Conservation (phyloP, 2,329 filamentous ascomycete species). For the Chrysosphaeria jannelii region DNA sequence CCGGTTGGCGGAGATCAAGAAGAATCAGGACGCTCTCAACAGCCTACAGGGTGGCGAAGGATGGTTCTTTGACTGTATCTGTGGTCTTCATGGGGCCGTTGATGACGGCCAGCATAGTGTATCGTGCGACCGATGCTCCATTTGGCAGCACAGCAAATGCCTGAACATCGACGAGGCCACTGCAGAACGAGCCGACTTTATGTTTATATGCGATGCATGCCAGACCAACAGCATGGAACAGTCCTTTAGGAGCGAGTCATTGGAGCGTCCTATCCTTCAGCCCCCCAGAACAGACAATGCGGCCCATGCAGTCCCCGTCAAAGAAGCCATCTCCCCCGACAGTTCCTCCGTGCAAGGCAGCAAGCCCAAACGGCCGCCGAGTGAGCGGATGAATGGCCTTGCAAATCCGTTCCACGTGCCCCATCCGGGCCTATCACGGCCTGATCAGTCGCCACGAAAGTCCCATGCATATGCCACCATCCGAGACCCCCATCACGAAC, state of each 20-base stretch:
- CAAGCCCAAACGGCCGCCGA: constrained; percentile 3
- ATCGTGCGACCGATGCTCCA: constrained; percentile 73
- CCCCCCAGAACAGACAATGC: constrained; percentile 21
- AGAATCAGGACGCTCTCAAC: constrained; percentile 21
- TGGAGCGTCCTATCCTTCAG: background rate
- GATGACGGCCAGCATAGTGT: constrained; percentile 88
- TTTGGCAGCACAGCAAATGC: constrained; percentile 94
- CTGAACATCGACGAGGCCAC: constrained; percentile 49
- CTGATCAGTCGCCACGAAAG: constrained; percentile 12
- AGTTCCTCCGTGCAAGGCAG: background rate
- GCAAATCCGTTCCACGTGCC: constrained; percentile 14
- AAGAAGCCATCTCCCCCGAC: background rate
- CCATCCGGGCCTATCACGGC: constrained; percentile 13
- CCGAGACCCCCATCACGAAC: constrained; percentile 9
- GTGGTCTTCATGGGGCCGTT: constrained; percentile 68
- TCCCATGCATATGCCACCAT: constrained; percentile 12
- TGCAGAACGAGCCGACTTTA: constrained; percentile 62
- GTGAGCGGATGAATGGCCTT: constrained; percentile 2
- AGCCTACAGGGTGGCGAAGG: no score
- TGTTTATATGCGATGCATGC: constrained; percentile 61
- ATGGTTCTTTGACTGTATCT: constrained; percentile 89
- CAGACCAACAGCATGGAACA: no score
- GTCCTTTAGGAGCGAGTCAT: no score
- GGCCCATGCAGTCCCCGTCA: constrained; percentile 1
- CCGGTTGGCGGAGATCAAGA: constrained; percentile 39